These are phyloP conservation scores for Lactarius sp. DNA, from an alignment of 768 basidiomycete genomes.

Conservation along the genomic window DNA sequence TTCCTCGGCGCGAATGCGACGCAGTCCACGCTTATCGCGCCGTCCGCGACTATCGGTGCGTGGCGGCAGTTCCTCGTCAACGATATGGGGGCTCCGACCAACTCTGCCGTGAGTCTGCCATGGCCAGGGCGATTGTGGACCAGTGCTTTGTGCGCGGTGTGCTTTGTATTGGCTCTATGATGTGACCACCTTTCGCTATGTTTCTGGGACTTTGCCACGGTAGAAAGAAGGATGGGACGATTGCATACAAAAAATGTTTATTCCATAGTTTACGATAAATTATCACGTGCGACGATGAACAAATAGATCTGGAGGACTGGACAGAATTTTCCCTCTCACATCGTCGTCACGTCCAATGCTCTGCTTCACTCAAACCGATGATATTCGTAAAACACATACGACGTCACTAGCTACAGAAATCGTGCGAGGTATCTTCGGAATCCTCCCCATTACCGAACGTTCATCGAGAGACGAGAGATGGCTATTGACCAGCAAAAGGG, in stretches of 20 bases:
- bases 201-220: neutral
- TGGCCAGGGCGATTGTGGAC: neutral
- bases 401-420: conserved; percentile 21
- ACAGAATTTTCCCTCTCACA: neutral
- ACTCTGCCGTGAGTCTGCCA: conserved; percentile 2
- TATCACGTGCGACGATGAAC: neutral
- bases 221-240: neutral
- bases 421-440: conserved; percentile 20
- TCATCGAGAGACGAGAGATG: neutral
- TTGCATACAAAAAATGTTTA: neutral
- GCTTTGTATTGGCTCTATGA: neutral
- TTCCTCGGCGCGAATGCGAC: conserved; percentile 43
- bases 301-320: too few relatives aligned
- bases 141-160: neutral
- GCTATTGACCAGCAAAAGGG: neutral
- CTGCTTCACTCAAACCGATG: neutral
- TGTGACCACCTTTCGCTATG: neutral
- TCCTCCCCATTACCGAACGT: conserved; percentile 6
- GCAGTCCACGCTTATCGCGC: conserved; percentile 29
- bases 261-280: neutral
- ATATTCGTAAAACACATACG: conserved; percentile 15
- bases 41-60: conserved; percentile 32
- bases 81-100: conserved; percentile 24
- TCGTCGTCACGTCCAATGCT: neutral
- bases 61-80: conserved; percentile 33